A percentile compares a stretch with the other conserved stretches of the same genome.
These are phyloP conservation scores for Oidium heveae DNA, from an alignment of 2,329 filamentous ascomycete genomes.

Conservation along the genomic window DNA sequence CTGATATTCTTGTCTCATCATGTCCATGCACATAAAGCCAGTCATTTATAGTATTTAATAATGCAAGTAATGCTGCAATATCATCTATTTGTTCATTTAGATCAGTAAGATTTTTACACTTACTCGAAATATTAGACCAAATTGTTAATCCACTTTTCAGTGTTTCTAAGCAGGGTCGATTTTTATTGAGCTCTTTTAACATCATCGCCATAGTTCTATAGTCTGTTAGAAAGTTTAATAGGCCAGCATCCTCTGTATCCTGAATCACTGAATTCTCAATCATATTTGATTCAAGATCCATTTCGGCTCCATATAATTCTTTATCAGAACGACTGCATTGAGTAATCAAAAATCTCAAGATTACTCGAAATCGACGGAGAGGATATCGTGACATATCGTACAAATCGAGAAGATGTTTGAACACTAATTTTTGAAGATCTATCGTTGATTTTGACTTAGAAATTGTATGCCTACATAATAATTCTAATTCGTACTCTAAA, in stretches of 20 bases:
- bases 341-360: constrained; percentile 1
- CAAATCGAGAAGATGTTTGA: constrained; percentile 8
- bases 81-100: constrained; percentile 24
- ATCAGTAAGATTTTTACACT: constrained; percentile 18
- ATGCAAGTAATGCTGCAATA: constrained; percentile 20
- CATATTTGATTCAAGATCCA: constrained; percentile 3
- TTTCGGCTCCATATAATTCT: constrained; percentile 1
- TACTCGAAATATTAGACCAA: constrained; percentile 17
- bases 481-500: constrained; percentile 32
- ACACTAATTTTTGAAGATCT: constrained; percentile 6
- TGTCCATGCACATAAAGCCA: constrained; percentile 31
- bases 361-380: constrained; percentile 11
- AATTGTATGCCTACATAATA: constrained; percentile 11
- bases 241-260: constrained; percentile 8
- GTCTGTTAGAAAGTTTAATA: constrained; percentile 8
- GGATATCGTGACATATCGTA: constrained; percentile 11
- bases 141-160: constrained; percentile 7
- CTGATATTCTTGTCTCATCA: constrained; percentile 21
- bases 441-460: background rate
- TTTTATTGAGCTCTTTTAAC: constrained; percentile 9
- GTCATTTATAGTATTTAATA: constrained; percentile 27
- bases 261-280: constrained; percentile 3
- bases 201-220: constrained; percentile 9
- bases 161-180: constrained; percentile 7
- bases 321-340: background rate